Percentiles rank a stretch among this genome's conserved stretches.
phyloP scores from a whole-genome alignment of 108 stramenopile genomes.

The Chaetoceros tenuissimus region DNA sequence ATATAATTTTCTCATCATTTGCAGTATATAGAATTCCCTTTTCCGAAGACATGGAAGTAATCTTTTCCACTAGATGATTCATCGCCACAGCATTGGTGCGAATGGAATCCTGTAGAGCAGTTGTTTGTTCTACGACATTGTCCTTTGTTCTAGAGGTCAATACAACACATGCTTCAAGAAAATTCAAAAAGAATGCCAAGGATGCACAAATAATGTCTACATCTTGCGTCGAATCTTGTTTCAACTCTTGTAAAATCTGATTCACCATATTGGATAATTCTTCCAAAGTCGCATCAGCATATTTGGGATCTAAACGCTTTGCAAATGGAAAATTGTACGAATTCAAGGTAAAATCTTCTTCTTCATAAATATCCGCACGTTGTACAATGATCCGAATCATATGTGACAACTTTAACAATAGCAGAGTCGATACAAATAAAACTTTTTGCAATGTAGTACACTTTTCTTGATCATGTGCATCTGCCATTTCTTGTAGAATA shows the following conservation, averaged over 20 bases:
- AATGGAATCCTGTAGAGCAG: neutral
- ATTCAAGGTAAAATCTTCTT: constrained; percentile 80
- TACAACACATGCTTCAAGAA: neutral
- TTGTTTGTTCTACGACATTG: neutral
- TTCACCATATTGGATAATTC: neutral
- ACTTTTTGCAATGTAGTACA: constrained; percentile 21
- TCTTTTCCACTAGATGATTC: no score
- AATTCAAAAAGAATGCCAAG: neutral
- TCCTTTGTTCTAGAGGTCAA: neutral
- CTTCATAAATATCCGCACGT: constrained; percentile 90
- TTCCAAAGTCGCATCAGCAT: neutral
- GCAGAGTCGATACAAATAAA: constrained; percentile 52
- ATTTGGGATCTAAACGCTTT: neutral
- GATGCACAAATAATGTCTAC: neutral
- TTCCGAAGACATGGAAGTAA: no score
- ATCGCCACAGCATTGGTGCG: no score
- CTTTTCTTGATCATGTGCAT: neutral
- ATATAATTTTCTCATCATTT: constrained; percentile 5
- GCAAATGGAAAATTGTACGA: constrained; percentile 15
- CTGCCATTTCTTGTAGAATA: constrained; percentile 57
- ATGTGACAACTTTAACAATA: constrained; percentile 57
- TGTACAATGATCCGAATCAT: constrained; percentile 52
- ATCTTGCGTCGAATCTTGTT: neutral
- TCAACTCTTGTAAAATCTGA: neutral
- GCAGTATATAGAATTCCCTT: no score